Conservation (phyloP, 495 filamentous ascomycete species). For the Rhizodiscina lignyota region DNA sequence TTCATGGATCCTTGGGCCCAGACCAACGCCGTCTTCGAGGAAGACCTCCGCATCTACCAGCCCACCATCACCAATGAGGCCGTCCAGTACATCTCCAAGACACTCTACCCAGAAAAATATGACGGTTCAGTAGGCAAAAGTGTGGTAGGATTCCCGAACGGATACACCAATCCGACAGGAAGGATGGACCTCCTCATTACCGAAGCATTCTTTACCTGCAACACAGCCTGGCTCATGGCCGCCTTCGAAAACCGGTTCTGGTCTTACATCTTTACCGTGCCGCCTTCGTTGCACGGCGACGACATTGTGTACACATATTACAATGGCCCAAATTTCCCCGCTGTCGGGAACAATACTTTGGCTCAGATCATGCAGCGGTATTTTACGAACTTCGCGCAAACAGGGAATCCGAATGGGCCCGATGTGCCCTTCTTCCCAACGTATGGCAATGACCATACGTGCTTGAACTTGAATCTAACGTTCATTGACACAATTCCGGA, state of each 20-base stretch:
- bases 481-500: slow-evolving; percentile 26
- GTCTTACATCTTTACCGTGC: slow-evolving; percentile 41
- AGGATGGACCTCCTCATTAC: slow-evolving; percentile 18
- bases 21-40: slow-evolving; percentile 12
- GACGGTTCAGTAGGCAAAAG: too few relatives aligned
- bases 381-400: slow-evolving; percentile 34
- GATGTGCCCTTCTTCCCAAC: too few relatives aligned
- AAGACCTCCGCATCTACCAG: neutral
- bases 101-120: slow-evolving; percentile 25
- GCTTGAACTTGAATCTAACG: slow-evolving; percentile 24
- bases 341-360: slow-evolving; percentile 23
- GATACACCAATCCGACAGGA: slow-evolving; percentile 24
- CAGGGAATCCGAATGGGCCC: slow-evolving; percentile 27
- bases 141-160: too few relatives aligned
- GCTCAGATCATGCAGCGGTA: slow-evolving; percentile 40
- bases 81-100: slow-evolving; percentile 19
- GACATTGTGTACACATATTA: slow-evolving; percentile 38
- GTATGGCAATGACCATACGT: slow-evolving; percentile 21
- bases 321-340: slow-evolving; percentile 24
- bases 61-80: neutral
- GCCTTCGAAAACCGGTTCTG: slow-evolving; percentile 34
- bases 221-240: slow-evolving; percentile 23
- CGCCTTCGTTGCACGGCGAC: slow-evolving; percentile 33
- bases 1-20: slow-evolving; percentile 25
- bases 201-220: slow-evolving; percentile 32